Percentiles rank a stretch among this genome's conserved stretches.
Evolutionary conservation across 257 asterid species (phyloP).

Genomic region (Capsicum pubescens): DNA sequence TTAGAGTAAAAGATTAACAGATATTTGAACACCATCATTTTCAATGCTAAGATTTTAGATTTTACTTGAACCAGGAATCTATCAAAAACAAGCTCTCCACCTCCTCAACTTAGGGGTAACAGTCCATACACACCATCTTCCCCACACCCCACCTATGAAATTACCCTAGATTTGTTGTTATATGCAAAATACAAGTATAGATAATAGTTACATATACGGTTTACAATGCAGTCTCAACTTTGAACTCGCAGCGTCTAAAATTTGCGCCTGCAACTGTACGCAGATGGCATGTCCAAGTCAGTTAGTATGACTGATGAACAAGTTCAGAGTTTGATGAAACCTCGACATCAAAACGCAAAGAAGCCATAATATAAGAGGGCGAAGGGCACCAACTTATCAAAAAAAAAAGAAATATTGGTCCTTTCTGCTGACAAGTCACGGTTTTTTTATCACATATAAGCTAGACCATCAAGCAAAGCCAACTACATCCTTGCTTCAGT

Average conservation of each 20-base stretch:
- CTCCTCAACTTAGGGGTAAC: no score
- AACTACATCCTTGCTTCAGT: not conserved
- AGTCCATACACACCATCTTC: no score
- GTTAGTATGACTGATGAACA: not conserved
- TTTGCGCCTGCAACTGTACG: not conserved
- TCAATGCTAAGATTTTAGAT: no score
- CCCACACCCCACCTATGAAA: no score
- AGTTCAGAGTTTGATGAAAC: not conserved
- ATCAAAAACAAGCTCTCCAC: no score
- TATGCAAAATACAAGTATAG: no score
- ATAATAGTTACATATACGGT: no score
- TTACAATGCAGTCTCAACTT: no score
- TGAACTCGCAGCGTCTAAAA: not conserved
- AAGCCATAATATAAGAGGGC: not conserved
- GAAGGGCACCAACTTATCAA: not conserved
- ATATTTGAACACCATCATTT: no score
- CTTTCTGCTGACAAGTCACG: not conserved
- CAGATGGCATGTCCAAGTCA: not conserved
- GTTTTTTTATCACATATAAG: not conserved
- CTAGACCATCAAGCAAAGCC: not conserved
- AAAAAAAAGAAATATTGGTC: not conserved
- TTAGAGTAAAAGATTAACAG: no score
- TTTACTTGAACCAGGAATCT: no score
- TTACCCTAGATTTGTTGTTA: no score
- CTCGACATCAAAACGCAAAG: not conserved